phyloP scores from a whole-genome alignment of 2,329 filamentous ascomycete genomes.

The Calonectria fujianensis region DNA sequence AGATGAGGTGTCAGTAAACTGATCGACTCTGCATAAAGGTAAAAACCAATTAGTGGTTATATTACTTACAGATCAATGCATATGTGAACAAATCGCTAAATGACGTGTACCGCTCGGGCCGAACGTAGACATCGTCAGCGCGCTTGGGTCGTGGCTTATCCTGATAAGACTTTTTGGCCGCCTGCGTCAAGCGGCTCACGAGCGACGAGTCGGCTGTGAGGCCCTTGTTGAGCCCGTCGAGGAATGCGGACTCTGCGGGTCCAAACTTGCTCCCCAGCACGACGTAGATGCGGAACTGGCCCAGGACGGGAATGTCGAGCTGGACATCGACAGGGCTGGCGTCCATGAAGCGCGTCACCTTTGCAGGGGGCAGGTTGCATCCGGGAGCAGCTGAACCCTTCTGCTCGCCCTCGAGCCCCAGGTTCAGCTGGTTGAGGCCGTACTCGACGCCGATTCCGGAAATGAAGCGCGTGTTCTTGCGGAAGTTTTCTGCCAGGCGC shows the following conservation, averaged over 20 bases:
- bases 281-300: conserved; percentile 85
- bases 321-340: conserved; percentile 85
- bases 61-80: conserved; percentile 75
- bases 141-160: conserved; percentile 73
- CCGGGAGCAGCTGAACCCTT: conserved; percentile 69
- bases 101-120: conserved; percentile 79
- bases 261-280: conserved; percentile 76
- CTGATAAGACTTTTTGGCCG: conserved; percentile 76
- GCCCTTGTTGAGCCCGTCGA: conserved; percentile 74
- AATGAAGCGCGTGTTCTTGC: conserved; percentile 82
- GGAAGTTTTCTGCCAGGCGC: conserved; percentile 80
- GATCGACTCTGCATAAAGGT: background rate
- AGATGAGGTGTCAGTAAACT: conserved; percentile 14
- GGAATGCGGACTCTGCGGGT: conserved; percentile 68
- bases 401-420: conserved; percentile 53
- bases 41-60: background rate
- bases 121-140: conserved; percentile 78
- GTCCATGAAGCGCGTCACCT: conserved; percentile 83
- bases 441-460: conserved; percentile 81
- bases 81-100: conserved; percentile 82
- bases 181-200: conserved; percentile 73
- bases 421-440: conserved; percentile 69
- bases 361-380: conserved; percentile 77
- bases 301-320: conserved; percentile 83
- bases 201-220: conserved; percentile 71